Conservation (phyloP, 129 eudicot species). For the Calendula officinalis region DNA sequence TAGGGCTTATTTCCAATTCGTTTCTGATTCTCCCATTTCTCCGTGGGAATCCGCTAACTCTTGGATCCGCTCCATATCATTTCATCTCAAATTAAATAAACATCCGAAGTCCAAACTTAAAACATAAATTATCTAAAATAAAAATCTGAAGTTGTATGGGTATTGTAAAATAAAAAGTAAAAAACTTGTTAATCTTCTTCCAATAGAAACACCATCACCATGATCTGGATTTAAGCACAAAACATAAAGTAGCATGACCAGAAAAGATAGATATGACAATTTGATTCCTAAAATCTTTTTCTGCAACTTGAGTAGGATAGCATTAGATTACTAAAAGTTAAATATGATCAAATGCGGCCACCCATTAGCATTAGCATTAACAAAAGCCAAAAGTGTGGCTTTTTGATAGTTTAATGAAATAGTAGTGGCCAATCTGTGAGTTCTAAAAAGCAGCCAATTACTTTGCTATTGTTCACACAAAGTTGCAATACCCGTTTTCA, state of each 20-base stretch:
- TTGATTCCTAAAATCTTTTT: conserved; percentile 33
- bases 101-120: too few relatives aligned
- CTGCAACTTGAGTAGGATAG: conserved; percentile 36
- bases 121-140: too few relatives aligned
- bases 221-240: conserved; percentile 9
- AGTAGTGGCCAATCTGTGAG: conserved; percentile 4
- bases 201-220: conserved; percentile 3
- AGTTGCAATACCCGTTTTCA: conserved; percentile 17
- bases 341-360: conserved; percentile 24
- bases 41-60: too few relatives aligned
- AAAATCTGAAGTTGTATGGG: background rate
- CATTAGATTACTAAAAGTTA: conserved; percentile 20
- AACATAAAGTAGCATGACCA: conserved; percentile 19
- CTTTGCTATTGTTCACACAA: conserved; percentile 16
- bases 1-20: too few relatives aligned
- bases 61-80: too few relatives aligned
- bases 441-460: conserved; percentile 23
- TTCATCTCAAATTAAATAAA: too few relatives aligned
- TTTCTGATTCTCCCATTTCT: too few relatives aligned
- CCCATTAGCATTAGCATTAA: conserved; percentile 25
- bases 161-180: background rate
- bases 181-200: background rate
- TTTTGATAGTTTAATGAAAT: conserved; percentile 25
- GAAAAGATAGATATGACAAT: conserved; percentile 6
- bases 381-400: conserved; percentile 23